Evolutionary conservation across 2,329 filamentous ascomycete genomes (phyloP).

Genomic region (Boeremia exigua): DNA sequence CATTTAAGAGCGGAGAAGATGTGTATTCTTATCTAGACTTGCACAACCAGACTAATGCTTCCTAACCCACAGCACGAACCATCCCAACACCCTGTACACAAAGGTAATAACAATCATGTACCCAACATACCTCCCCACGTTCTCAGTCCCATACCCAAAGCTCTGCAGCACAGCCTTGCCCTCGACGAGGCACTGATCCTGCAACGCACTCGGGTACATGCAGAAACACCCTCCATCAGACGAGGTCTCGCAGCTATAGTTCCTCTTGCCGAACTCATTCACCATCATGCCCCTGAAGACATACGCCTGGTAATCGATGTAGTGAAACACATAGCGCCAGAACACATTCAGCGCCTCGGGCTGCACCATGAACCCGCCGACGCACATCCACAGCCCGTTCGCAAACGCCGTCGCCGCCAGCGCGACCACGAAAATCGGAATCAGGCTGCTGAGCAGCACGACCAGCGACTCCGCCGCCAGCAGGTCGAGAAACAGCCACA

Average conservation of each 20-base stretch:
- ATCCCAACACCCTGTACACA: slow-evolving; percentile 74
- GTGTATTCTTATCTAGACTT: too few species aligned
- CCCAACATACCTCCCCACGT: slow-evolving; percentile 73
- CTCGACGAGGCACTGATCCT: slow-evolving; percentile 69
- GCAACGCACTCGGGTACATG: slow-evolving; percentile 71
- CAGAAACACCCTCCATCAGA: slow-evolving; percentile 62
- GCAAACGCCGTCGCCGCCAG: slow-evolving; percentile 82
- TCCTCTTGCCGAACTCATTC: slow-evolving; percentile 75
- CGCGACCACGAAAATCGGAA: slow-evolving; percentile 80
- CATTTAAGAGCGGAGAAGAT: too few species aligned
- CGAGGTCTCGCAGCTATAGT: slow-evolving; percentile 63
- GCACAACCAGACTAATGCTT: not conserved
- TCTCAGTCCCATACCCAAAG: slow-evolving; percentile 72
- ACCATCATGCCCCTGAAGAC: slow-evolving; percentile 95
- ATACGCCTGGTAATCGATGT: slow-evolving; percentile 85
- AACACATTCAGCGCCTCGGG: slow-evolving; percentile 77
- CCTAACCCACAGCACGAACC: slow-evolving; percentile 60
- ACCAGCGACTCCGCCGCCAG: slow-evolving; percentile 83
- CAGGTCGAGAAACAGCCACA: slow-evolving; percentile 87
- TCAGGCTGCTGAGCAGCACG: slow-evolving; percentile 73
- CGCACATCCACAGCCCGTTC: slow-evolving; percentile 89
- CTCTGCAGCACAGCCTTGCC: slow-evolving; percentile 72
- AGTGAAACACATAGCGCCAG: slow-evolving; percentile 86
- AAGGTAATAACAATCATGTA: slow-evolving; percentile 78
- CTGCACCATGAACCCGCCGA: slow-evolving; percentile 81